Conservation (phyloP, 2,329 filamentous ascomycete species). For the Penicillium griseofulvum region DNA sequence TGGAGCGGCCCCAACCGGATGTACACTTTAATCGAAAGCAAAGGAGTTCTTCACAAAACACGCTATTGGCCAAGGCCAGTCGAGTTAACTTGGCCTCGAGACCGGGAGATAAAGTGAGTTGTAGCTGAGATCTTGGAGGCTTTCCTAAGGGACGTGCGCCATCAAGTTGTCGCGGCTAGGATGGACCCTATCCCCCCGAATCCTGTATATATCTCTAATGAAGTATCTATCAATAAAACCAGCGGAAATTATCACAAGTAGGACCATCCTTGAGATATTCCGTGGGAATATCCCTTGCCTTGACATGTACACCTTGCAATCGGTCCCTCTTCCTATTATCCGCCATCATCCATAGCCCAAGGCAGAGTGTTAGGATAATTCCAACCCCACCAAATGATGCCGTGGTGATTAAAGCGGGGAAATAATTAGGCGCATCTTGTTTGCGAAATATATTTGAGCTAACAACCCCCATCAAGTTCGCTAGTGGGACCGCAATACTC, state of each 20-base stretch:
- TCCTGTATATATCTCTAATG: not conserved
- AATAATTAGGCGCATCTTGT: constrained; percentile 61
- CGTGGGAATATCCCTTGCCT: constrained; percentile 54
- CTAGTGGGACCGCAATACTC: constrained; percentile 65
- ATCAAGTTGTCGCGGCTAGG: not conserved
- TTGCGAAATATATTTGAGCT: constrained; percentile 62
- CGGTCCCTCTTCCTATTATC: constrained; percentile 60
- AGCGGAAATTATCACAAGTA: constrained; percentile 50
- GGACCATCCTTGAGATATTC: constrained; percentile 53
- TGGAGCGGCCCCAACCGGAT: constrained; percentile 20
- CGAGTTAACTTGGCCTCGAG: not conserved
- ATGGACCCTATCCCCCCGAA: too few species aligned
- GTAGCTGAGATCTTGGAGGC: too few species aligned
- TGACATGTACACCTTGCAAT: constrained; percentile 53
- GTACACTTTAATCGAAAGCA: not conserved
- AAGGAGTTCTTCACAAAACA: not conserved
- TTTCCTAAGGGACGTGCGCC: not conserved
- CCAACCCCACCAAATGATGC: constrained; percentile 53
- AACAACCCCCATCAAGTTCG: constrained; percentile 70
- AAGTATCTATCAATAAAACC: constrained; percentile 53
- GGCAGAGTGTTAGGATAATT: constrained; percentile 50
- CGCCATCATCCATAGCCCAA: constrained; percentile 46
- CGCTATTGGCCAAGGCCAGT: not conserved
- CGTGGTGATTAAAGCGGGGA: constrained; percentile 60
- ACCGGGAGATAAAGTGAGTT: not conserved